phyloP scores from a whole-genome alignment of 768 basidiomycete species.

The Boletus pseudo-olivaceus region DNA sequence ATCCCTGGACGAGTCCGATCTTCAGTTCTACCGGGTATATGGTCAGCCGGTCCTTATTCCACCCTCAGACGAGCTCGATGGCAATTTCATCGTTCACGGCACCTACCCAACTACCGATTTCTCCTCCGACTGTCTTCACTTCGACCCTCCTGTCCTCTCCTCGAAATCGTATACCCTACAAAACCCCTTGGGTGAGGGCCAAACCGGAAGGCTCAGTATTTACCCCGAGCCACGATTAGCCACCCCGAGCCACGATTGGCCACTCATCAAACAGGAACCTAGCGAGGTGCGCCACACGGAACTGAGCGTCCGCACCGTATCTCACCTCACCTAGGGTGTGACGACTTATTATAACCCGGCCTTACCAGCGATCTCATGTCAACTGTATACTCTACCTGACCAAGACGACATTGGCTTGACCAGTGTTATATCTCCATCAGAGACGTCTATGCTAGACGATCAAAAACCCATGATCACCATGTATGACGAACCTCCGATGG shows the following conservation, averaged over 20 bases:
- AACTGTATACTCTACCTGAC: conserved; percentile 14
- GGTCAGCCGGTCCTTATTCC: conserved; percentile 34
- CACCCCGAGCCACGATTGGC: conserved; percentile 17
- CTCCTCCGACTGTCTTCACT: conserved; percentile 8
- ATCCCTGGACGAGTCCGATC: conserved; percentile 30
- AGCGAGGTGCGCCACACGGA: conserved; percentile 19
- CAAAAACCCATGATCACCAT: conserved; percentile 2
- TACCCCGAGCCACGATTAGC: neutral
- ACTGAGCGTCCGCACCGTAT: neutral
- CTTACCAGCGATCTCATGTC: conserved; percentile 8
- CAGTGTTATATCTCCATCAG: neutral
- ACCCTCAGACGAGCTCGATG: conserved; percentile 18
- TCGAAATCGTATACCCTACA: conserved; percentile 30
- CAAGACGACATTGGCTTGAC: conserved; percentile 8
- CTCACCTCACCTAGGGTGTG: conserved; percentile 14
- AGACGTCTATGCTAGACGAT: conserved; percentile 8
- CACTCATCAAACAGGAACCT: conserved; percentile 23
- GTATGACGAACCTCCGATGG: conserved; percentile 30
- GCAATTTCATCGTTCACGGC: conserved; percentile 13
- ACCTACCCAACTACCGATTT: conserved; percentile 1
- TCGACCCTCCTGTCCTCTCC: conserved; percentile 3
- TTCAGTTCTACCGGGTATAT: conserved; percentile 32
- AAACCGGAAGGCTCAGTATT: neutral
- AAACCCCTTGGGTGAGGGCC: conserved; percentile 25
- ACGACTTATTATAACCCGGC: conserved; percentile 12